These are phyloP conservation scores for Candida argentea DNA, from an alignment of 805 yeast genomes.

Conservation along the genomic window DNA sequence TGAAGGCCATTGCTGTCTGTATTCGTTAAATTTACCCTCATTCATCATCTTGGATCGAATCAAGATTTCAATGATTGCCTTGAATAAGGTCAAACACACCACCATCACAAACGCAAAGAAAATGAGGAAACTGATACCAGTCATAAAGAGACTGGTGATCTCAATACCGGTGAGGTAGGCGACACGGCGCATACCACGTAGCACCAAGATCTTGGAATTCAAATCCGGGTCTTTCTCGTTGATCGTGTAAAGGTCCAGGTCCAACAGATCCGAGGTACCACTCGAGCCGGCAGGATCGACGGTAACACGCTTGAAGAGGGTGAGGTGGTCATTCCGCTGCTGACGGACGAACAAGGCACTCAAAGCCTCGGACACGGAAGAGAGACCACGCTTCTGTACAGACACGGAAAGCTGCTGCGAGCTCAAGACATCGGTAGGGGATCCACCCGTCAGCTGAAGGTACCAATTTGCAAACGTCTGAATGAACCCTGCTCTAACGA, in stretches of 20 bases:
- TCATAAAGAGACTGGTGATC: conserved; percentile 74
- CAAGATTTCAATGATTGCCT: conserved; percentile 55
- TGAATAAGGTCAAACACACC: conserved; percentile 50
- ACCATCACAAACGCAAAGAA: conserved; percentile 60
- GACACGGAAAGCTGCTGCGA: conserved; percentile 68
- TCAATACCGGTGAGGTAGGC: conserved; percentile 79
- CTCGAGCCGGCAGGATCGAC: conserved; percentile 38
- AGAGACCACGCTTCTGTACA: conserved; percentile 52
- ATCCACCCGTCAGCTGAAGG: conserved; percentile 89
- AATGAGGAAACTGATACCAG: conserved; percentile 75
- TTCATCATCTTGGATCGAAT: conserved; percentile 49
- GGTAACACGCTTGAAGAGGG: conserved; percentile 19
- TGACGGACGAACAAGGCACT: conserved; percentile 3
- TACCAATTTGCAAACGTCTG: conserved; percentile 88
- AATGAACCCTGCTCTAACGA: conserved; percentile 66
- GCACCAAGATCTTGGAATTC: conserved; percentile 60
- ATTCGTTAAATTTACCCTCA: conserved; percentile 60
- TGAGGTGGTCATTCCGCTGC: conserved; percentile 5
- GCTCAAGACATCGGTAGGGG: conserved; percentile 62
- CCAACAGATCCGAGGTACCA: conserved; percentile 32
- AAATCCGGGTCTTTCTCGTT: conserved; percentile 54
- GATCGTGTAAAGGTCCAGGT: conserved; percentile 49
- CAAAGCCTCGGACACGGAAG: conserved; percentile 13
- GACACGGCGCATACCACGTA: conserved; percentile 90
- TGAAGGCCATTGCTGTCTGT: conserved; percentile 74